These are phyloP conservation scores for Thalassiosira profunda DNA, from an alignment of 108 stramenopile genomes.

Conservation along the genomic window DNA sequence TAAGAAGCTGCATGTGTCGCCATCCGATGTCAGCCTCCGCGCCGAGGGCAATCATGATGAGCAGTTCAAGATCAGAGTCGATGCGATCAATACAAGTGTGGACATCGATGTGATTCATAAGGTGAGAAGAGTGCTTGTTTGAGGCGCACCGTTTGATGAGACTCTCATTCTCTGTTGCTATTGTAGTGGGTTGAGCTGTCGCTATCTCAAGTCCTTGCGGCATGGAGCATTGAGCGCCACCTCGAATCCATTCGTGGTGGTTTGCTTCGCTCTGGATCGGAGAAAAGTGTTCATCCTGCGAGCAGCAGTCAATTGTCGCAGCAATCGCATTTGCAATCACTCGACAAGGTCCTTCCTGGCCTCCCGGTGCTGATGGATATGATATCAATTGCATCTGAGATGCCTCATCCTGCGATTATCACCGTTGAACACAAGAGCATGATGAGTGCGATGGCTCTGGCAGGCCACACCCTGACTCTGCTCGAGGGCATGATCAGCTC, in stretches of 20 bases:
- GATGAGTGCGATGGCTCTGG: slow-evolving; percentile 55
- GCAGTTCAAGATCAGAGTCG: slow-evolving; percentile 48
- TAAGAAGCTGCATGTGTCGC: background rate
- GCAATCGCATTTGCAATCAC: slow-evolving; percentile 13
- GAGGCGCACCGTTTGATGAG: background rate
- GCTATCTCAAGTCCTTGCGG: slow-evolving; percentile 69
- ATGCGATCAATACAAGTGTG: slow-evolving; percentile 66
- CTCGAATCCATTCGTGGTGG: slow-evolving; percentile 34
- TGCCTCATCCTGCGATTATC: slow-evolving; percentile 74
- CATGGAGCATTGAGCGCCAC: slow-evolving; percentile 68
- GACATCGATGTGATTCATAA: slow-evolving; percentile 63
- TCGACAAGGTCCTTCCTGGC: slow-evolving; percentile 55
- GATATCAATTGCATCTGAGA: slow-evolving; percentile 35
- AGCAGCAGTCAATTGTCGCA: background rate
- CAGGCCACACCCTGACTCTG: slow-evolving; percentile 58
- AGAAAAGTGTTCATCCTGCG: background rate
- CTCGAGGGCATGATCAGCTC: slow-evolving; percentile 43
- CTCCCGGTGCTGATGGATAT: slow-evolving; percentile 52
- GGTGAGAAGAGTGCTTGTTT: slow-evolving; percentile 23
- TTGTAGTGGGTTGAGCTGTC: slow-evolving; percentile 55
- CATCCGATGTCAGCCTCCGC: slow-evolving; percentile 13
- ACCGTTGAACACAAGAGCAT: slow-evolving; percentile 33
- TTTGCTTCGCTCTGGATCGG: slow-evolving; percentile 7
- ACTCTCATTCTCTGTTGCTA: background rate
- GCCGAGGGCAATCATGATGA: slow-evolving; percentile 4